phyloP scores from a whole-genome alignment of 768 basidiomycete genomes.

The Boletus rex-veris region DNA sequence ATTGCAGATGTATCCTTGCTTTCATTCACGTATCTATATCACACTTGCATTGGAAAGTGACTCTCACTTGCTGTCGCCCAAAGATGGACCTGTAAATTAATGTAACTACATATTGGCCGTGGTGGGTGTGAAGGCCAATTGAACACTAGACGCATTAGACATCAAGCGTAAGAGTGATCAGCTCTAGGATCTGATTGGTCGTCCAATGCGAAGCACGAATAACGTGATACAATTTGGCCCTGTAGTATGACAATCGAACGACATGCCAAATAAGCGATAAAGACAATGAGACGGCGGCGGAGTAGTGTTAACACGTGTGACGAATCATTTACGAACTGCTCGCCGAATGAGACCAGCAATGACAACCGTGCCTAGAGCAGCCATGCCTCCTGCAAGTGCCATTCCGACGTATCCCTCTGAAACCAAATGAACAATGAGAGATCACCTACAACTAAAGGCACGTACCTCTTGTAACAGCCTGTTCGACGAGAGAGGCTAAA shows the following conservation, averaged over 20 bases:
- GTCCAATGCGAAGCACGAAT: conserved; percentile 6
- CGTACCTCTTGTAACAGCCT: conserved; percentile 76
- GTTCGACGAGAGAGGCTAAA: conserved; percentile 79
- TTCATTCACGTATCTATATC: conserved; percentile 31
- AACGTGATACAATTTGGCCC: conserved; percentile 18
- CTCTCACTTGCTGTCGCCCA: conserved; percentile 7
- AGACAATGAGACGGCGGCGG: conserved; percentile 11
- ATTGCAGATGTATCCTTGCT: conserved; percentile 24
- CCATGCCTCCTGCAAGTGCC: conserved; percentile 89
- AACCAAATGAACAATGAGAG: neutral
- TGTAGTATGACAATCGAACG: conserved; percentile 10
- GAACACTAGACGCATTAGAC: neutral
- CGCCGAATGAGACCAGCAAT: conserved; percentile 81
- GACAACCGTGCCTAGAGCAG: conserved; percentile 75
- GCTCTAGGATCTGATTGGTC: conserved; percentile 10
- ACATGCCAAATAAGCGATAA: conserved; percentile 9
- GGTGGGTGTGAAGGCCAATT: neutral
- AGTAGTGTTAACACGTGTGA: conserved; percentile 12
- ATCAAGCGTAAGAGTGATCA: neutral
- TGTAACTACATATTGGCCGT: conserved; percentile 23
- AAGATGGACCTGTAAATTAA: conserved; percentile 28
- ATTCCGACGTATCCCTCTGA: conserved; percentile 98
- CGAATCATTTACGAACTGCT: conserved; percentile 50
- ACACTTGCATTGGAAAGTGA: conserved; percentile 25
- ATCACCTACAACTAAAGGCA: neutral